Evolutionary conservation across 2,329 filamentous ascomycete species (phyloP), one percentile per base, ranked within the genome.

Genomic region (Beauveria asiatica): DNA sequence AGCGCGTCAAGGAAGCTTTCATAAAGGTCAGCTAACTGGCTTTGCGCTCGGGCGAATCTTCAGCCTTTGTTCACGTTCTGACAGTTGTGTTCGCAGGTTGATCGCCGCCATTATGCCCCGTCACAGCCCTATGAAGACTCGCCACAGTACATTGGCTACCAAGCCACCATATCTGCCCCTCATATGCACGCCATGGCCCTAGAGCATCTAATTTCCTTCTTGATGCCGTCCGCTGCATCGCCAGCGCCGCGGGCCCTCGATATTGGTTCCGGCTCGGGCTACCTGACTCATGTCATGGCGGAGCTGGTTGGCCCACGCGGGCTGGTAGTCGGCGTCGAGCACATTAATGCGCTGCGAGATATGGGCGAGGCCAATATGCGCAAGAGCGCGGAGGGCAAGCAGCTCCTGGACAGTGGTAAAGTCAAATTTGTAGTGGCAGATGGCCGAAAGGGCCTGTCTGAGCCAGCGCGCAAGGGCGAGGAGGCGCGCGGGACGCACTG

Each of bases 231-330:
- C 3, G 61, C 53, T 1, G 13, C 62, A 1, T 70, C 68, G 3
- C 73, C 72, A 0, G 70, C 74, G 2, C 74, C 78, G 2, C 74
- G 88, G 65, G 78, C 90, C 1, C 79, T 93, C 2, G 89, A 93
- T 67, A 81, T 93, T 62, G 89, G 89, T 2, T 87, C 83, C 51
- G 89, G 89, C 0, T 88, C 83, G 2, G 89, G 89, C 0, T 97
- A 97, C 70, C 77, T 99, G 13, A 96, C 92, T 5, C 91, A 95
- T 67, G 85, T 97, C 0, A 74, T 97, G 8, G 92, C 92, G 0
- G 89, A 93, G 70, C 79, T 96, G 0, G 86, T 88, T 1, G 84
- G 82, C 3, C 71, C 69, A 5, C 64, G 65, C 3, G 79, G 69
- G 4, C 70, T 78, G 0, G 85, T 92, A 0, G 80, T 92, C 13